phyloP scores from a whole-genome alignment of 768 basidiomycete genomes.

The Inosperma sp. region DNA sequence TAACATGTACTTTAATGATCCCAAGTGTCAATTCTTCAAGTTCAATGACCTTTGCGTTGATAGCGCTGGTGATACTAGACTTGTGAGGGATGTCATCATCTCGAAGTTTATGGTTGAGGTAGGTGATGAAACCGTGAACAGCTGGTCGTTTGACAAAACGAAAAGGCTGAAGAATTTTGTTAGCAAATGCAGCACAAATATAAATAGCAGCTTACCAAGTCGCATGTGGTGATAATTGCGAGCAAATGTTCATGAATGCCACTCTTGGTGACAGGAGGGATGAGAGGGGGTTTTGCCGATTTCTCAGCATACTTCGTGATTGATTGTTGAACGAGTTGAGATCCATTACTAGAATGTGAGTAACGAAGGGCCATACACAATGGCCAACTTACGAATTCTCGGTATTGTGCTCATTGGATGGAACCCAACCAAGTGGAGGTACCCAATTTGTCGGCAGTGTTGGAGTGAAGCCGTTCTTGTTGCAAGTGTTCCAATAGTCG shows the following conservation, averaged over 20 bases:
- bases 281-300: background rate
- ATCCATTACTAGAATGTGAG: background rate
- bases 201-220: background rate
- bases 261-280: background rate
- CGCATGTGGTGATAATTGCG: no score
- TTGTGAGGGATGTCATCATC: background rate
- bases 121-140: background rate
- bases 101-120: background rate
- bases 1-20: background rate
- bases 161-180: background rate
- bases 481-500: background rate
- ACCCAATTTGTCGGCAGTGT: background rate
- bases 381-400: background rate
- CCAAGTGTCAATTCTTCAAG: background rate
- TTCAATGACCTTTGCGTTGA: background rate
- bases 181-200: no score
- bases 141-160: background rate
- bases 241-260: no score
- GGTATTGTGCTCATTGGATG: background rate
- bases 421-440: background rate
- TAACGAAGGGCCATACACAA: no score
- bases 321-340: background rate
- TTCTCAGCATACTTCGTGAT: background rate
- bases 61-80: background rate
- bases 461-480: background rate